These are phyloP conservation scores for Lentinula lateritia DNA, from an alignment of 768 basidiomycete genomes.

Conservation along the genomic window DNA sequence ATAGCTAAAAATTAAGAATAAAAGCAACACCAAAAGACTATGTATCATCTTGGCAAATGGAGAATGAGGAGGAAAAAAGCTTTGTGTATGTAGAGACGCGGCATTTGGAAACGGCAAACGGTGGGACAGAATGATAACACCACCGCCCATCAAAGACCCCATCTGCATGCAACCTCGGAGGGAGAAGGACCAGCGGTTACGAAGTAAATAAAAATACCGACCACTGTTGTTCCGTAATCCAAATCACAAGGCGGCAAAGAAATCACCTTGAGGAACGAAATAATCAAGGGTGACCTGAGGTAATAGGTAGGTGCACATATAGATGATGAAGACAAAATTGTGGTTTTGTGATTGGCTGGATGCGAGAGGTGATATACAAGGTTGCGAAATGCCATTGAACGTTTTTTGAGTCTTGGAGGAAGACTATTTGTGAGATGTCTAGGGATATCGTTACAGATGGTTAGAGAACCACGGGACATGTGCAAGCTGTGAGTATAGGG, in stretches of 20 bases:
- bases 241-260: not conserved
- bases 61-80: not conserved
- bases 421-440: not conserved
- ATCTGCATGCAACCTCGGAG: not conserved
- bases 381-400: not conserved
- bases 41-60: not conserved
- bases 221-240: not conserved
- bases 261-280: not conserved
- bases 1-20: not conserved
- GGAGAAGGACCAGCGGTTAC: not conserved
- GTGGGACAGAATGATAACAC: not conserved
- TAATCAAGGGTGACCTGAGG: constrained; percentile 1
- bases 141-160: not conserved
- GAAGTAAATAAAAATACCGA: not conserved
- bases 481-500: not conserved
- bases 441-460: not conserved
- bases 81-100: not conserved
- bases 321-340: not conserved
- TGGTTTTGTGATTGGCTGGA: not conserved
- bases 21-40: not conserved
- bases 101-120: not conserved
- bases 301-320: not conserved
- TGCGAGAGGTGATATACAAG: constrained; percentile 3
- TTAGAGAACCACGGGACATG: not conserved
- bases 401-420: not conserved